Evolutionary conservation across 2,329 filamentous ascomycete species (phyloP), one percentile per base, ranked within the genome.

Genomic region (Colletotrichum chrysophilum): DNA sequence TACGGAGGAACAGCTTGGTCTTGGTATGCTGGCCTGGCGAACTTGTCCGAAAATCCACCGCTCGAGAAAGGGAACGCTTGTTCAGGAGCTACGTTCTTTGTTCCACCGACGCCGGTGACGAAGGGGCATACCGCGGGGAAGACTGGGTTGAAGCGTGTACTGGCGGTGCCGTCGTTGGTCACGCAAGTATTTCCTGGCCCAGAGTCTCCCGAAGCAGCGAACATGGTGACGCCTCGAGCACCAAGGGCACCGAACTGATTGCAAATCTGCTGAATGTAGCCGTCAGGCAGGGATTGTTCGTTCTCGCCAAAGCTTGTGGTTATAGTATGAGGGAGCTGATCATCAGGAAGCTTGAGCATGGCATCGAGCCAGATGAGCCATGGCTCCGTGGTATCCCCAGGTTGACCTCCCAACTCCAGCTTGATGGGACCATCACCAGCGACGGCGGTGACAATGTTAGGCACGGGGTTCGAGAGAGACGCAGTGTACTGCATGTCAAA

Each of bases 291-390:
- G 5, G 88, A 89, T 81, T 93, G 92, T 80, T 95, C 93, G 62
- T 92, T 88, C 78, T 94, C 92, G 30, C 92, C 93, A 80, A 95
- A 95, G 0, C 93, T 94, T n/a, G 92, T 93, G 55, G 89, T 90
- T 56, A 95, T 87, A 21, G 94, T 90, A 5, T 90, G 88, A 0
- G 94, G 93, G 0, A 95, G 85, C 21, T 90, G 81, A 4, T 86
- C 81, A 75, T 91, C 88, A 2, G 86, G 82, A 24, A 93, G 87
- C 24, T 85, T 81, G 4, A 94, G 84, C 12, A 95, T 86, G 80
- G 92, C 90, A 72, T 89, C 87, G 7, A 93, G 87, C 82, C 93
- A 92, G 18, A 89, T 89, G 4, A 95, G 86, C 81, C 92, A 95
- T 0, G 93, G 92, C 84, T 95, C 93, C 78, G 94, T 93, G 12